Evolutionary conservation across 2,329 filamentous ascomycete species (phyloP), one percentile per base, ranked within the genome.

Genomic region (Claviceps capensis): DNA sequence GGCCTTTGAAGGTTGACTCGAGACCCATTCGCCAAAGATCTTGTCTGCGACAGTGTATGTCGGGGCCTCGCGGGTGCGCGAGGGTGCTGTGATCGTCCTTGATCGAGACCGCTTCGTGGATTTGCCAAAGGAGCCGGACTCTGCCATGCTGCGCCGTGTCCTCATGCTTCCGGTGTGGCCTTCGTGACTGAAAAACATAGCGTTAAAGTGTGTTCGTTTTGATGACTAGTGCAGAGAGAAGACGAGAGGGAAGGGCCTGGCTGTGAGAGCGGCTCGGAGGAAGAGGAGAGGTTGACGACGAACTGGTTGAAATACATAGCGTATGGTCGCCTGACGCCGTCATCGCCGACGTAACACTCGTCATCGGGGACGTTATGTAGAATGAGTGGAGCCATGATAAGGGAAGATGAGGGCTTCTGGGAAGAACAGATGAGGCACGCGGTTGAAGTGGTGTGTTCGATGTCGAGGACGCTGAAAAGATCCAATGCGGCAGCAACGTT

Each of bases 351-450:
- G 62, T 83, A 84, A 48, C 81, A 76, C 62, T 84, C 81, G 49
- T 84, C 81, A 57, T 84, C 81, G 52, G 81, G 80, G 56, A 84
- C 81, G 62, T 83, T 83, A 63, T 85, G 81, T 37, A 85, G 69
- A 61, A 84, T 83, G 53, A 84, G 70, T 58, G 81, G 81, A 53
- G 79, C 75, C 79, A 83, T 83, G 50, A 45, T 37, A 17, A 4
- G n/a, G 41, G 30, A 22, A 26, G 13, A 8, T 13, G n/a, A 19
- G 19, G 34, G 11, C 14, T 44, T 44, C 19, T 38, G 22, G 26
- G 30, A 34, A 5, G 19, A 7, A 16, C 22, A 34, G 38, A 30
- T 22, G n/a, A 8, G 47, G 17, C 38, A 40, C 9, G 30, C 30
- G 44, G 44, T 38, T 22, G 22, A 45, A 30, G 23, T 16, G 22